Evolutionary conservation across 345 rosid species (phyloP), one percentile per base, ranked within the genome.

Genomic region (Noccaea bulbosa): DNA sequence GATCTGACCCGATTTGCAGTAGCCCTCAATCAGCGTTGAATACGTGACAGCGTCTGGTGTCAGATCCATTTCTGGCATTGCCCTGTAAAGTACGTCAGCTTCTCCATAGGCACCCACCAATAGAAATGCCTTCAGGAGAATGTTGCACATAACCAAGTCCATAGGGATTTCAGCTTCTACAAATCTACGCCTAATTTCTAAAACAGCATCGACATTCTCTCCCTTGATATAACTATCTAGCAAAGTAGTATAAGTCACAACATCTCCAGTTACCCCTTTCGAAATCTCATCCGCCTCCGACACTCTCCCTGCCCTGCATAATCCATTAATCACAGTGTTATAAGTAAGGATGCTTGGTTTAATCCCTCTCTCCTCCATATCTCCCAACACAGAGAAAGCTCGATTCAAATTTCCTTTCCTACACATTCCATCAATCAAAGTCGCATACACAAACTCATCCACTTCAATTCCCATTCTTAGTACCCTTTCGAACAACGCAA

Each of bases 71-170:
- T 81, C 79, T 14, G 81, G 70, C 90, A 92, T 85, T 55, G 82
- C 74, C 74, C 72, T 81, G 78, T 81, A 89, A 34, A 92, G 80
- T 12, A 83, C 82, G 74, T 10, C 44, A 7, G 89, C 93, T 77
- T 89, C 96, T 74, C 83, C 90, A 81, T 79, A 78, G 35, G 87
- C 92, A 60, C 96, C 98, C 17, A 86, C 81, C 79, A 86, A 72
- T 51, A 86, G 69, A 55, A 83, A 83, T 51, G 94, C 94, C 80
- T 82, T 89, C 46, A 92, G 80, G 24, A 89, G 83, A 71, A 86
- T 46, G 67, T 89, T 89, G 74, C 92, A 89, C 83, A 87, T 84
- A 63, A 83, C 81, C 69, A 76, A 72, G 79, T 92, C 98, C 91
- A 85, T 69, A 27, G 62, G 35, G 69, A 84, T 65, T 17, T 87